Evolutionary conservation across 2,329 filamentous ascomycete species (phyloP).

Genomic region (Diaporthe sp.): DNA sequence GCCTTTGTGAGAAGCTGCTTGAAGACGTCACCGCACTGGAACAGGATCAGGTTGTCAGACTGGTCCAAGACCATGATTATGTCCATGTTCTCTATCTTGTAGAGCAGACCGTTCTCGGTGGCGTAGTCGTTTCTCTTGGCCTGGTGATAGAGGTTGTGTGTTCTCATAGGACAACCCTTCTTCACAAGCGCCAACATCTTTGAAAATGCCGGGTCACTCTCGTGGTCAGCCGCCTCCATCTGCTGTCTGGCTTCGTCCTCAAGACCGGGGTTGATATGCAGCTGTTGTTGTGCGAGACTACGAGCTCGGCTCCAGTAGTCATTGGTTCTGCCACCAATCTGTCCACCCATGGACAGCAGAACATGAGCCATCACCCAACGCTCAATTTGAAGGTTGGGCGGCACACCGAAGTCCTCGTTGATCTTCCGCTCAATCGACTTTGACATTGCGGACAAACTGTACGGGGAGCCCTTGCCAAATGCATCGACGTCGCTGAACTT

Average conservation of each 20-base stretch:
- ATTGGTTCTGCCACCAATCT: background rate
- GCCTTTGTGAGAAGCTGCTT: background rate
- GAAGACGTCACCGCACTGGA: constrained; percentile 18
- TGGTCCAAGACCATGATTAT: constrained; percentile 18
- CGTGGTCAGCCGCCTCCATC: background rate
- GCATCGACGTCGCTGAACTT: constrained; percentile 18
- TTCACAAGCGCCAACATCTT: background rate
- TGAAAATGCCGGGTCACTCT: background rate
- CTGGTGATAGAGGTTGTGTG: background rate
- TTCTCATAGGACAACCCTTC: background rate
- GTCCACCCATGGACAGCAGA: background rate
- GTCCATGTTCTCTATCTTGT: background rate
- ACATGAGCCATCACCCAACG: constrained; percentile 10
- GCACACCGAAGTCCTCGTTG: background rate
- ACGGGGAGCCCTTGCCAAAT: background rate
- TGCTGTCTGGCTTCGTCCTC: background rate
- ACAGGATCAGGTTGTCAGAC: background rate
- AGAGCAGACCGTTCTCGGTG: background rate
- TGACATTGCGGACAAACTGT: background rate
- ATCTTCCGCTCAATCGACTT: background rate
- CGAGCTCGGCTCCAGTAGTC: background rate
- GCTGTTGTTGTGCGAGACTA: constrained; percentile 10
- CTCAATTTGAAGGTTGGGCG: background rate
- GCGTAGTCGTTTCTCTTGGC: background rate
- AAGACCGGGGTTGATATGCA: background rate